Percentiles rank a stretch among this genome's conserved stretches.
phyloP scores from a whole-genome alignment of 345 rosid genomes.

The Lagerstroemia speciosa region DNA sequence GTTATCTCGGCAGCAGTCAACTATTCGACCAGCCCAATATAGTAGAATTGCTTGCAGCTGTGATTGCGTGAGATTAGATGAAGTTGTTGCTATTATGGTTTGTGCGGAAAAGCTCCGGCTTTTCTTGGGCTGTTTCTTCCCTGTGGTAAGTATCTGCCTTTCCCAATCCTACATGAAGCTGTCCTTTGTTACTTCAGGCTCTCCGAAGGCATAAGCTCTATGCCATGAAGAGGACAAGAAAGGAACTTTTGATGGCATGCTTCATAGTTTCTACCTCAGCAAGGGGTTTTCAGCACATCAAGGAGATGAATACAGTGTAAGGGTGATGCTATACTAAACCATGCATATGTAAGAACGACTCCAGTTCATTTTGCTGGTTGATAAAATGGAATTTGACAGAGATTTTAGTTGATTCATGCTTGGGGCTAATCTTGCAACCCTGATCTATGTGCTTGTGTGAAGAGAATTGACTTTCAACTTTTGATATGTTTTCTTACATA shows the following conservation, averaged over 20 bases:
- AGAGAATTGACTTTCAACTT: neutral
- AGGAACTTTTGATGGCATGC: constrained; percentile 1
- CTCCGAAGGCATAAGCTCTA: neutral
- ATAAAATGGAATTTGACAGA: neutral
- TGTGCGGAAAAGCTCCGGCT: no score
- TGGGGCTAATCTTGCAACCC: neutral
- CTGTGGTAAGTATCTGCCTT: neutral
- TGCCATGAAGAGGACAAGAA: neutral
- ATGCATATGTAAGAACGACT: neutral
- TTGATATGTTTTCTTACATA: neutral
- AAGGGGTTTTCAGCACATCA: neutral
- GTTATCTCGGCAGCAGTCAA: neutral
- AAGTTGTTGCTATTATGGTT: no score
- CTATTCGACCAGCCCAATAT: neutral
- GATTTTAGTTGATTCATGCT: neutral
- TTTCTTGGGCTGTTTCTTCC: neutral
- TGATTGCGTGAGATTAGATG: neutral
- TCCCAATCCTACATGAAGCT: neutral
- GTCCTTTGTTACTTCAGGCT: constrained; percentile 4
- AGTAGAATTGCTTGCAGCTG: neutral
- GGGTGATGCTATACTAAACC: neutral
- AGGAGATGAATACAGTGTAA: neutral
- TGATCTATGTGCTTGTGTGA: neutral
- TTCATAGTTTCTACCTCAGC: neutral
- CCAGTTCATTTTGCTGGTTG: neutral